Percentiles rank a stretch among this genome's conserved stretches.
Conservation (phyloP, 1,284 basidiomycete species). For the Fomitopsis palustris region DNA sequence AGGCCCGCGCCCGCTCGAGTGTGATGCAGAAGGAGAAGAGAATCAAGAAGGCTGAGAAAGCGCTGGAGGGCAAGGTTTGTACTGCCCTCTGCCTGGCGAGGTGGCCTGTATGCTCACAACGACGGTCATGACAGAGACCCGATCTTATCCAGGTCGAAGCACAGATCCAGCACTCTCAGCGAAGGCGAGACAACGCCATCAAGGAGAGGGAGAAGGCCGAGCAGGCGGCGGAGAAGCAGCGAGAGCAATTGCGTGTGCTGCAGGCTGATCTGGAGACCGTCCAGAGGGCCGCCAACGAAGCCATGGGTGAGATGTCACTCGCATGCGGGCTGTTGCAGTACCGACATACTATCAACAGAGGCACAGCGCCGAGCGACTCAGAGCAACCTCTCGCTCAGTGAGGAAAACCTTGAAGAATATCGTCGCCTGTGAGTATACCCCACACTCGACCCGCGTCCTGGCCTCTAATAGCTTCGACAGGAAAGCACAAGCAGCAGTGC, state of each 20-base stretch:
- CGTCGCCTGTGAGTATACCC: conserved; percentile 63
- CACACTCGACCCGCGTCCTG: background rate
- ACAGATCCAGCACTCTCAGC: conserved; percentile 81
- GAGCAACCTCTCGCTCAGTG: conserved; percentile 75
- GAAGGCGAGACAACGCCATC: conserved; percentile 73
- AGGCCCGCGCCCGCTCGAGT: conserved; percentile 71
- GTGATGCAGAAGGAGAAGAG: conserved; percentile 30
- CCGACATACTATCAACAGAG: conserved; percentile 40
- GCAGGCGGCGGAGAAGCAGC: conserved; percentile 67
- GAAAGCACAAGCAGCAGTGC: conserved; percentile 73
- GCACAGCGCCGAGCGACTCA: conserved; percentile 73
- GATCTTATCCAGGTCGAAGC: conserved; percentile 80
- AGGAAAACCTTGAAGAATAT: conserved; percentile 87
- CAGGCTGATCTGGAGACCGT: conserved; percentile 68
- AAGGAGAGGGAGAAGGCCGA: conserved; percentile 63
- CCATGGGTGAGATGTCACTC: conserved; percentile 53
- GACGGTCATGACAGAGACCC: conserved; percentile 55
- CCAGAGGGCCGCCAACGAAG: conserved; percentile 68
- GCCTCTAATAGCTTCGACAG: conserved; percentile 34
- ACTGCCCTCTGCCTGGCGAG: background rate
- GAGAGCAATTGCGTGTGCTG: conserved; percentile 55
- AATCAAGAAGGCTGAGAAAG: conserved; percentile 32
- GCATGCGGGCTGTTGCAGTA: background rate
- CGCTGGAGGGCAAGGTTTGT: conserved; percentile 59
- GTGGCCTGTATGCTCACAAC: background rate